phyloP scores from a whole-genome alignment of 1,284 basidiomycete species.

The Boletellus deceptivus region DNA sequence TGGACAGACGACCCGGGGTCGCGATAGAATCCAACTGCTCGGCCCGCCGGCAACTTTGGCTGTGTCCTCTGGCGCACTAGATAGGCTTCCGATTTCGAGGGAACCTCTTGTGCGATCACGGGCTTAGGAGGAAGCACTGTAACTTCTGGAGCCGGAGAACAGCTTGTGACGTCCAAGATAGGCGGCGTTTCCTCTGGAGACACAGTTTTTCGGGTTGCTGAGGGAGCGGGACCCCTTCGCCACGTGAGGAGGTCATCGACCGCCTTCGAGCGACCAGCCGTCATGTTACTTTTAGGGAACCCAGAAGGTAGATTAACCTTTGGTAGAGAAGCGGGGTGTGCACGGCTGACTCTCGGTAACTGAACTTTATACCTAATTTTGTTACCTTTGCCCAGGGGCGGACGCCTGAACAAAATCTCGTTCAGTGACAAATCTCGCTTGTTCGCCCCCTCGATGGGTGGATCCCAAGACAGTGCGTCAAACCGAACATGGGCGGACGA shows the following conservation, averaged over 20 bases:
- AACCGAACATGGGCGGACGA: conserved; percentile 46
- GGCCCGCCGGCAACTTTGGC: conserved; percentile 51
- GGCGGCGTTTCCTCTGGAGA: conserved; percentile 14
- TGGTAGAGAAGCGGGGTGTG: conserved; percentile 26
- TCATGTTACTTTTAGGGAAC: conserved; percentile 17
- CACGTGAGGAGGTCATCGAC: conserved; percentile 57
- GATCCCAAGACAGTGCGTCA: conserved; percentile 74
- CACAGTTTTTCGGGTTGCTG: conserved; percentile 6
- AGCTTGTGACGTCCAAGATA: conserved; percentile 28
- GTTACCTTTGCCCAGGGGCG: conserved; percentile 40
- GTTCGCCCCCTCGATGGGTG: conserved; percentile 67
- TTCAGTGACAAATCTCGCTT: conserved; percentile 64
- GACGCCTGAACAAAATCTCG: conserved; percentile 63
- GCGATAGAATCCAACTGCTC: conserved; percentile 69
- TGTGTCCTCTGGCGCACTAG: conserved; percentile 30
- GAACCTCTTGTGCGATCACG: conserved; percentile 7
- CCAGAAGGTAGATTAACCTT: conserved; percentile 47
- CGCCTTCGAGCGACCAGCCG: conserved; percentile 48
- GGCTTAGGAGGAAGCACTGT: conserved; percentile 8
- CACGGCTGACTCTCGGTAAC: conserved; percentile 43
- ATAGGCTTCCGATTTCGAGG: conserved; percentile 20
- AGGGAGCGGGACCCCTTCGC: conserved; percentile 43
- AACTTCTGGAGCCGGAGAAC: conserved; percentile 26
- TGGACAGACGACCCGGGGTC: conserved; percentile 49
- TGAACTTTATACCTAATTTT: conserved; percentile 51